Base-by-base conservation (phyloP, 2,329 filamentous ascomycete genomes). In the Hypoxylon rubiginosum region DNA sequence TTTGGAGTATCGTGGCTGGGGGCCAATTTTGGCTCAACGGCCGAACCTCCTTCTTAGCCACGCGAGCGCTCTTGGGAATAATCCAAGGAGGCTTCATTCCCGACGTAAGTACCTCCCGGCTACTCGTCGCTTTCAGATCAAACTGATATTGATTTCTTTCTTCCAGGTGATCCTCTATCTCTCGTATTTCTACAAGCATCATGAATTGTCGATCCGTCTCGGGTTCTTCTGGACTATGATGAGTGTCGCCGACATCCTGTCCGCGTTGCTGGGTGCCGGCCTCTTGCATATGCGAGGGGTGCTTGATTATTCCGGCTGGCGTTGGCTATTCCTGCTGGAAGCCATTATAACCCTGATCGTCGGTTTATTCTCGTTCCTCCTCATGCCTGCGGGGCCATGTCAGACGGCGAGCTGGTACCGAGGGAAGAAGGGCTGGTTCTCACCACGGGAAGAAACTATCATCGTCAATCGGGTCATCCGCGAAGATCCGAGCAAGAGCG, bases 401-500 rank as follows among this genome's bases (percentile, higher is more conserved):
- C 80, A 84, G 67, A 84, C 82, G 0, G 81, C 81, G 57, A 79
- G 77, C n/a, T 82, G 80, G 80, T 82, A 83, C 67, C 77, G 82
- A 4, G 79, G 77, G 0, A 83, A 82, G 26, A 53, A 66, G 2
- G 80, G 83, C 2, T 89, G 86, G 86, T 89, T 88, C 74, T 84
- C 73, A 0, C 83, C 86, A 41, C 82, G 83, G 6, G 85, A 88
- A 69, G 81, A 85, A 48, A 76, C 78, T 41, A 88, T 88, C 50
- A 79, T 88, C 1, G 85, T 88, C n/a, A 88, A 88, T 66, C 81
- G 88, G 2, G 74, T 80, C 2, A 68, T 80, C 10, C 82, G 86
- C 5, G 86, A 89, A 54, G 87, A 88, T 64, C 86, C 86, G 1
- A 80, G 80, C 24, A 86, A 85, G 71, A 83, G 83, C 56, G 82